Evolutionary conservation across 306 rosid genomes (phyloP), one percentile per base, ranked within the genome.

Genomic region (Glycine latifolia): DNA sequence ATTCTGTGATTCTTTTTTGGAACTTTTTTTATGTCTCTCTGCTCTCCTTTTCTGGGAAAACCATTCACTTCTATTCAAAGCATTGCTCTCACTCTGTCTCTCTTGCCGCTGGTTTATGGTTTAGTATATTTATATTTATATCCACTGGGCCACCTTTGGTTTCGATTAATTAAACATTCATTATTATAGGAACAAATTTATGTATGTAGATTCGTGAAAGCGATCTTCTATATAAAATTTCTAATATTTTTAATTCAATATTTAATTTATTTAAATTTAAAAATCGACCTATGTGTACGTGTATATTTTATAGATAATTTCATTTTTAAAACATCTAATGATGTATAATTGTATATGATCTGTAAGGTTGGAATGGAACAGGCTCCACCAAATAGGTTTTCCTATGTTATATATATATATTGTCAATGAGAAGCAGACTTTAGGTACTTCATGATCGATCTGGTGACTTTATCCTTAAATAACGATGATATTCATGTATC

Each of bases 41-140:
- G 39, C 55, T 16, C 81, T 52, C 61, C 41, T 37, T 79, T 79
- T 8, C 33, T 26, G 26, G n/a, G n/a, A 46, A 47, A 41, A 20
- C 0, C 20, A 20, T 20, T 20, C 20, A 20, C 20, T 20, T 20
- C 20, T 20, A 20, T 20, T 20, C 20, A 20, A 20, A 16, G 2
- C 47, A 13, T n/a, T 65, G 4, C 3, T 37, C 14, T 35, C 3
- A 4, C 15, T 47, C 35, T 31, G 8, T 35, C 15, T 47, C 35
- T 31, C 8, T 35, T 49, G 26, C 26, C 14, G 10, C 41, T 52
- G 54, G 44, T 13, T 54, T 67, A 67, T 20, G 26, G 26, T 26
- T 5, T 15, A 37, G 3, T 3, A 37, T 37, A 52, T 20, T 20
- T 20, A 20, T 77, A 49, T 77, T 37, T 3, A 39, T 39, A 39